phyloP scores from a whole-genome alignment of 768 basidiomycete species.

The Leucosporidium yakuticum region DNA sequence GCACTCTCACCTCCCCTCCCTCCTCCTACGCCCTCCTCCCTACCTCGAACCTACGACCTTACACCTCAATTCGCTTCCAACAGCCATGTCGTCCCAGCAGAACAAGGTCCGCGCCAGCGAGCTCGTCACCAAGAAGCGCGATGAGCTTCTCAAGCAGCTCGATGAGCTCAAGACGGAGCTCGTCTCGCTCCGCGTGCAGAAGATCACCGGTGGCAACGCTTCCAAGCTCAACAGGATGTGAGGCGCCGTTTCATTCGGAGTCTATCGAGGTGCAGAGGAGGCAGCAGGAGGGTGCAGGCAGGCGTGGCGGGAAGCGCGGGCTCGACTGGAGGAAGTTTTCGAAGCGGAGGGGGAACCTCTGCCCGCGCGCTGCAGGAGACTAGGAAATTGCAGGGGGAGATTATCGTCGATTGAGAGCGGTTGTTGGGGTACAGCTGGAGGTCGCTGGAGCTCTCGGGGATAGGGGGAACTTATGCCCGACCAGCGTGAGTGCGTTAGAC shows the following conservation, averaged over 20 bases:
- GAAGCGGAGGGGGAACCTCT: not conserved
- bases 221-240: constrained; percentile 98
- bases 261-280: not conserved
- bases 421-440: not conserved
- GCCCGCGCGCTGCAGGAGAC: no score
- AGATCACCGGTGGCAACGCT: constrained; percentile 91
- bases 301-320: not conserved
- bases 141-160: constrained; percentile 91
- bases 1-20: no score
- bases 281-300: not conserved
- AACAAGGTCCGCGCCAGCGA: constrained; percentile 35
- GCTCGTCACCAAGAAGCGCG: constrained; percentile 56
- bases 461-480: constrained; percentile 19
- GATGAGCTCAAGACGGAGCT: constrained; percentile 93
- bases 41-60: no score
- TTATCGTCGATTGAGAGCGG: not conserved
- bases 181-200: constrained; percentile 87
- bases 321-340: not conserved
- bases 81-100: constrained; percentile 27
- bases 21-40: no score
- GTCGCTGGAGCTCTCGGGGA: not conserved
- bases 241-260: constrained; percentile 43
- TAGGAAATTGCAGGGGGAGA: not conserved
- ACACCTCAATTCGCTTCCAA: no score
- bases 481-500: constrained; percentile 10